Conservation (phyloP, 768 basidiomycete species). For the Flagelloscypha sp. region DNA sequence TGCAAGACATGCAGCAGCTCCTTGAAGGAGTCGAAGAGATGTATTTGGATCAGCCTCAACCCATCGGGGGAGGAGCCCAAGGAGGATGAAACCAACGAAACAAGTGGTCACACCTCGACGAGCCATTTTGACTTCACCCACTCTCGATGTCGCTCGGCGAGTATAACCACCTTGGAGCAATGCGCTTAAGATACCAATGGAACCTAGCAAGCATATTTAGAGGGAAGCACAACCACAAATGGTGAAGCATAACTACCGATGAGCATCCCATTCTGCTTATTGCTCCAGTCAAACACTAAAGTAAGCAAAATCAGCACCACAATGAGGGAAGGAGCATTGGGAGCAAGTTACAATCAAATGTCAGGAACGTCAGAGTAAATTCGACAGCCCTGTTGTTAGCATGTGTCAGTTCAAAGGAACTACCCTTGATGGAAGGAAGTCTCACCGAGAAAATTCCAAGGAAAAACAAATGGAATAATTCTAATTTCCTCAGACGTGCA, state of each 20-base stretch:
- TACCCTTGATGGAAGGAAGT: too few species aligned
- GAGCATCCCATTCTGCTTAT: slow-evolving; percentile 78
- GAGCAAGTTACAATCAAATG: slow-evolving; percentile 65
- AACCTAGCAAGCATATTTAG: too few species aligned
- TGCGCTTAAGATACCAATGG: slow-evolving; percentile 87
- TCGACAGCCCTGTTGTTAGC: too few species aligned
- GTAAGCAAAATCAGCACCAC: slow-evolving; percentile 1
- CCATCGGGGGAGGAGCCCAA: slow-evolving; percentile 62
- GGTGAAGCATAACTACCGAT: too few species aligned
- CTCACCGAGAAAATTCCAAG: slow-evolving; percentile 87
- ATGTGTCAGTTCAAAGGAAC: too few species aligned
- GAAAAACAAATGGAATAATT: slow-evolving; percentile 75
- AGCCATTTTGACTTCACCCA: slow-evolving; percentile 80
- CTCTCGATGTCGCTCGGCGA: slow-evolving; percentile 64
- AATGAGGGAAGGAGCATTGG: background rate
- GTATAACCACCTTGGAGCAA: slow-evolving; percentile 93
- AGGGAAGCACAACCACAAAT: too few species aligned
- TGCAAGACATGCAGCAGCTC: slow-evolving; percentile 77
- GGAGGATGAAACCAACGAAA: slow-evolving; percentile 56
- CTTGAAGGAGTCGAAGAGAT: slow-evolving; percentile 48
- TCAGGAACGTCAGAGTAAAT: slow-evolving; percentile 94
- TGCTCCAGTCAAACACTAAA: slow-evolving; percentile 81
- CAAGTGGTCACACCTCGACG: slow-evolving; percentile 72
- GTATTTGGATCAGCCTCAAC: slow-evolving; percentile 31
- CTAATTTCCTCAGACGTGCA: slow-evolving; percentile 46